Base-by-base conservation (phyloP, 225 moss, liverwort and hornwort genomes). In the Pleurozium schreberi region DNA sequence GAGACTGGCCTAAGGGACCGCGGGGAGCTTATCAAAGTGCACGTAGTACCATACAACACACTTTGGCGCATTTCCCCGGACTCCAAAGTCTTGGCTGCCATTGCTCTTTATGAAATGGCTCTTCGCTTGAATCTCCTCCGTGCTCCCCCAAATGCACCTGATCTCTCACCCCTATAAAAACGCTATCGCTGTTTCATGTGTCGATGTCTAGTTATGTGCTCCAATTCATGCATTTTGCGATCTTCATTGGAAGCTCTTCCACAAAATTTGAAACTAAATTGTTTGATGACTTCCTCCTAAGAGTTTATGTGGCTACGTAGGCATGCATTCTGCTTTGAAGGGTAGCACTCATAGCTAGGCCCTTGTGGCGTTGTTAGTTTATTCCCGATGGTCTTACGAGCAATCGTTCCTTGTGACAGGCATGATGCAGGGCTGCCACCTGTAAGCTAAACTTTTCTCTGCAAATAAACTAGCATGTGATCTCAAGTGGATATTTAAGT, bases 21-120 rank as follows among this genome's bases (percentile, higher is more conserved):
- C 36, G 98, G 98, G 52, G 98, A 99, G 92, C 92, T 92, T 11
- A 92, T 92, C 75, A 90, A 85, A 89, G 92, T 92, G 87, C 92
- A 89, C 23, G 84, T 92, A 36, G 95, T 99, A n/a, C 97, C 96
- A 49, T 99, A 99, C 45, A 63, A 92, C 31, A 93, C 92, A 57
- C 95, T 99, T 47, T 99, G 98, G 98, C 94, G 95, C 71, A 88
- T 82, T 73, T 96, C 97, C 57, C 86, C 97, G 38, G 98, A 99
- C 90, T 95, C 91, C 3, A 99, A 97, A 91, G 96, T 93, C 49
- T 86, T 99, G 87, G 92, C 96, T 70, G 96, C 98, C 40, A 92
- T 99, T 69, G 96, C 97, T 69, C 89, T 99, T 33, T 99, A 97
- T 70, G 98, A 99, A 90, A 96, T 89, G 95, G 96, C 96, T 1